Evolutionary conservation across 164 flowering plant genomes (phyloP), one percentile per base, ranked within the genome.

Genomic region (Umbilicus rupestris): DNA sequence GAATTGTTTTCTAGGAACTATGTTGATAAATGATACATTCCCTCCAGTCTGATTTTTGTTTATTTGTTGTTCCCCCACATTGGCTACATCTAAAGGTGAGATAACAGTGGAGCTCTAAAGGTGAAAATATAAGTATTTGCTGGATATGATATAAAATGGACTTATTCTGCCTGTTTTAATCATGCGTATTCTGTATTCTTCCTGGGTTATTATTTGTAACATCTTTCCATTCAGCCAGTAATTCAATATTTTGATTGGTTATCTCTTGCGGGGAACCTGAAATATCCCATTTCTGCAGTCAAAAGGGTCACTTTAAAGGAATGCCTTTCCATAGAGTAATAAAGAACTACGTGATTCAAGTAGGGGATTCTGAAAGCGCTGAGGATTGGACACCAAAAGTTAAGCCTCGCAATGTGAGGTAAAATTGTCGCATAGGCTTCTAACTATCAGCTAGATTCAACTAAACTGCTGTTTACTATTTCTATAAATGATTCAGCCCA

Each of bases 311-410:
- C 76, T 95, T 95, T 77, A 90, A 83, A 63, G 97, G 95, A 44
- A 88, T 87, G 92, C 84, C 46, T 39, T 90, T 95, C 66, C 84
- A 75, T 39, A 89, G 79, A 63, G 96, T 95, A 37, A 85, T 95
- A 72, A 95, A 95, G 73, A 78, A 92, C 73, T 92, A 81, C 76
- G 94, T 92, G 50, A 84, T 95, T 75, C 94, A 92, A 79, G 99
- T 86, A 66, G 96, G 97, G 47, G 75, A 88, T 70, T 66, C 72
- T 9, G 97, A 84, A 72, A 72, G 82, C 46, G 77, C 85, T 14
- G 96, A 86, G 78, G 94, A 95, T 65, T 95, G 97, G 97, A 90
- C 83, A 1, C 57, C 69, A 26, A 82, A 73, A 75, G 87, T 81
- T 66, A 95, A 90, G 74, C 89, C 69, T 69, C 79, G 73, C 42